Conservation (phyloP, 176 grass and related monocot species). For the Avena insularis region DNA sequence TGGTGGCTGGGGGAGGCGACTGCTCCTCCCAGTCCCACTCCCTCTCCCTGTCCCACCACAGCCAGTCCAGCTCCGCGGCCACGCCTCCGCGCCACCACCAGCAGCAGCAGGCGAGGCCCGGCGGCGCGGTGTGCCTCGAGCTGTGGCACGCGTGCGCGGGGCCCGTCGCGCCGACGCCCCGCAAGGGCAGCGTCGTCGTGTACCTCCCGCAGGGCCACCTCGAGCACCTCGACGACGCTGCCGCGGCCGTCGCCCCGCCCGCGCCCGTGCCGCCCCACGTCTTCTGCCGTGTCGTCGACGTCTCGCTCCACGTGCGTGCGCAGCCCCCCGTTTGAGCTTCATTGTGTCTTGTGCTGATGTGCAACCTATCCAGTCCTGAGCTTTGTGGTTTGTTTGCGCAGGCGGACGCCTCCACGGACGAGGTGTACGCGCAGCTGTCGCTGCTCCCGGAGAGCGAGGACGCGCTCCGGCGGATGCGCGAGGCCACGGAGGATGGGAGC, state of each 20-base stretch:
- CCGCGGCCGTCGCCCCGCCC: neutral
- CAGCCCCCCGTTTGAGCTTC: neutral
- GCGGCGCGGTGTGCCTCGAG: constrained; percentile 62
- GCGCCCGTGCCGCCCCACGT: constrained; percentile 63
- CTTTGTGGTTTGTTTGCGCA: constrained; percentile 34
- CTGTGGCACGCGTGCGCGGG: constrained; percentile 92
- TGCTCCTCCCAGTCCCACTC: too few species aligned
- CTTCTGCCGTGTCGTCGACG: constrained; percentile 83
- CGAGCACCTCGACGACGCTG: constrained; percentile 56
- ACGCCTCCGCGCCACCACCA: too few species aligned
- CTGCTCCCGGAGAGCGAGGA: constrained; percentile 70
- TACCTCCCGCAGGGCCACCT: constrained; percentile 85
- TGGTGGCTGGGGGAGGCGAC: too few species aligned
- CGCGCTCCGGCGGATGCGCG: constrained; percentile 39
- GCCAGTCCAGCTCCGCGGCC: too few species aligned
- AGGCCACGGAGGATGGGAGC: constrained; percentile 46
- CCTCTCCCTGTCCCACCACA: too few species aligned
- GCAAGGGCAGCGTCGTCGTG: constrained; percentile 68
- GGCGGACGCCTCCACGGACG: constrained; percentile 81
- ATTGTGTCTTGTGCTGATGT: neutral
- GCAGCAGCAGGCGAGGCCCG: neutral
- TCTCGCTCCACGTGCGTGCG: constrained; percentile 77
- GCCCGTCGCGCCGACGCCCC: constrained; percentile 60
- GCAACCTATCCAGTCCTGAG: neutral
- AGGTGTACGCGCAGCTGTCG: constrained; percentile 92